These are phyloP conservation scores for Mycosphaerella sp. DNA, from an alignment of 2,329 filamentous ascomycete genomes.

Conservation along the genomic window DNA sequence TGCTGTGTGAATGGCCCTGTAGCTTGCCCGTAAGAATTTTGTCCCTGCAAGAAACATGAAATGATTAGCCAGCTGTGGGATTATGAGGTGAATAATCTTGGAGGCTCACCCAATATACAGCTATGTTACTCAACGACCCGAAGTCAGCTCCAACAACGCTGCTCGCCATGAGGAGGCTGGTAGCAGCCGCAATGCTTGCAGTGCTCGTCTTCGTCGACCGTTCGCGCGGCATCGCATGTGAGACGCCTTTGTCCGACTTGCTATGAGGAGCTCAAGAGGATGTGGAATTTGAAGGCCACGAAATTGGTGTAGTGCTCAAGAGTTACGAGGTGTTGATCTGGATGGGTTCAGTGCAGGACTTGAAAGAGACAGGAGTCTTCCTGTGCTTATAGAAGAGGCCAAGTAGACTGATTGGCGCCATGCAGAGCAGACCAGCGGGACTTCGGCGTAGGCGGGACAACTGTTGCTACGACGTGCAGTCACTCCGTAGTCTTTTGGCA, in stretches of 20 bases:
- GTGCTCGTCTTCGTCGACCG: slow-evolving; percentile 10
- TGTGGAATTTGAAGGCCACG: not conserved
- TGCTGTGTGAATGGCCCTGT: slow-evolving; percentile 46
- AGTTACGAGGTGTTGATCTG: not conserved
- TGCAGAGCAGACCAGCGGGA: not conserved
- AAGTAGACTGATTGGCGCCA: not conserved
- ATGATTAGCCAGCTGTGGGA: not conserved
- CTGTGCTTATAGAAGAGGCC: not conserved
- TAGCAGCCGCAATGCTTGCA: slow-evolving; percentile 13
- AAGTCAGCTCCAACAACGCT: slow-evolving; percentile 14
- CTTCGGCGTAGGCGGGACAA: slow-evolving; percentile 11
- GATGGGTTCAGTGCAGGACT: not conserved
- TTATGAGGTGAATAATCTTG: too few relatives aligned
- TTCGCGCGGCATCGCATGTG: slow-evolving; percentile 12
- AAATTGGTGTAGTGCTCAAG: not conserved
- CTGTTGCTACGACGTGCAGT: slow-evolving; percentile 6
- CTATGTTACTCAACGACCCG: slow-evolving; percentile 12
- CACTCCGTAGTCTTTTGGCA: not conserved
- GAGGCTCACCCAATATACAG: slow-evolving; percentile 9
- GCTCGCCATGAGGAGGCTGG: slow-evolving; percentile 14
- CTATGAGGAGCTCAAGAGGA: not conserved
- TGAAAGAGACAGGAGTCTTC: not conserved
- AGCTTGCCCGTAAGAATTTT: slow-evolving; percentile 54
- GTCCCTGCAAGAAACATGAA: slow-evolving; percentile 26
- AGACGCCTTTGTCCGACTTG: not conserved